Conservation (phyloP, 495 filamentous ascomycete genomes). For the Pyrenula massariospora region DNA sequence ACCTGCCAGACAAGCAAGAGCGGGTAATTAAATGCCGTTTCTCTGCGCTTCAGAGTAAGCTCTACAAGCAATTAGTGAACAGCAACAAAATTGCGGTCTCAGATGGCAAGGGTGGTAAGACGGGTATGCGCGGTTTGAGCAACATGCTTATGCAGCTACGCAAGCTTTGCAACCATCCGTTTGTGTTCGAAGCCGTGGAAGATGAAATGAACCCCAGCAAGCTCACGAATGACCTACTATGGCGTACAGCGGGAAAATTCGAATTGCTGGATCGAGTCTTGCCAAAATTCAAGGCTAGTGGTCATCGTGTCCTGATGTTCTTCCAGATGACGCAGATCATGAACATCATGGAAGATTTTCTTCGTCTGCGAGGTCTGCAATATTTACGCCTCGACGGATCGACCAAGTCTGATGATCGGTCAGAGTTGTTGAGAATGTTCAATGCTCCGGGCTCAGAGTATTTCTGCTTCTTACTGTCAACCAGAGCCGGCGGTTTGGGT, state of each 20-base stretch:
- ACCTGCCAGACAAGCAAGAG: slow-evolving; percentile 95
- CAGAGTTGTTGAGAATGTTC: slow-evolving; percentile 76
- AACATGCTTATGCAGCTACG: slow-evolving; percentile 99
- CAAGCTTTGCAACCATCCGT: slow-evolving; percentile 98
- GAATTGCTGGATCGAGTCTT: slow-evolving; percentile 86
- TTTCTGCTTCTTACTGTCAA: slow-evolving; percentile 98
- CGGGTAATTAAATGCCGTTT: slow-evolving; percentile 98
- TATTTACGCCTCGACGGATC: slow-evolving; percentile 93
- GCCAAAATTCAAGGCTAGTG: slow-evolving; percentile 80
- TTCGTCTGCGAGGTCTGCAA: slow-evolving; percentile 65
- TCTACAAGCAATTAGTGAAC: slow-evolving; percentile 93
- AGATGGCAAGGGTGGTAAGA: slow-evolving; percentile 92
- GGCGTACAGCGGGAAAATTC: slow-evolving; percentile 95
- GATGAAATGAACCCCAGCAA: slow-evolving; percentile 91
- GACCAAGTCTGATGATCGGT: slow-evolving; percentile 95
- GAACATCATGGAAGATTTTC: slow-evolving; percentile 99
- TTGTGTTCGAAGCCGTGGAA: slow-evolving; percentile 95
- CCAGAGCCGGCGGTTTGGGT: slow-evolving; percentile 93
- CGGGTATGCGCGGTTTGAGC: slow-evolving; percentile 86
- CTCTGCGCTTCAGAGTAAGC: slow-evolving; percentile 80
- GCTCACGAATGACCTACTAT: slow-evolving; percentile 80
- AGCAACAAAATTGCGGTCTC: slow-evolving; percentile 89
- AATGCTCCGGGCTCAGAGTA: slow-evolving; percentile 84
- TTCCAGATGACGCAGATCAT: slow-evolving; percentile 99
- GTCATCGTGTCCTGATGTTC: slow-evolving; percentile 96